Percentiles rank a stretch among this genome's conserved stretches.
These are phyloP conservation scores for Pythium myriotylum DNA, from an alignment of 352 stramenopile species.

Conservation along the genomic window DNA sequence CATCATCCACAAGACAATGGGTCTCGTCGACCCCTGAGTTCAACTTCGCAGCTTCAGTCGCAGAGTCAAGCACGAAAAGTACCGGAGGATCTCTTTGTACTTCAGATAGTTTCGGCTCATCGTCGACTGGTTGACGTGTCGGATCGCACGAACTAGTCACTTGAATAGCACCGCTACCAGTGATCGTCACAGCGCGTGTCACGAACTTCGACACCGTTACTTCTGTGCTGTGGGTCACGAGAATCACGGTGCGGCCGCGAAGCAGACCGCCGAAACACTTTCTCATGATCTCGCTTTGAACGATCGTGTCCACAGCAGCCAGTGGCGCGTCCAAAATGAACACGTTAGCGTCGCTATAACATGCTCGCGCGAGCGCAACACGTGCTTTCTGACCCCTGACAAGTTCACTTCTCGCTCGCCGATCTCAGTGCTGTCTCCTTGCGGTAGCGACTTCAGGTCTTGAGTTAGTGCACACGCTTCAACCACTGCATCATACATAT, in stretches of 20 bases:
- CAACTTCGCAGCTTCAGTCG: too few relatives aligned
- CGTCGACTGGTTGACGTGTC: too few relatives aligned
- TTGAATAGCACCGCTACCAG: too few relatives aligned
- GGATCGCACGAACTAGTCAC: too few relatives aligned
- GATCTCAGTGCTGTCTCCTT: constrained; percentile 69
- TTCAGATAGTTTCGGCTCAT: too few relatives aligned
- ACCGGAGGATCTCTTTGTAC: too few relatives aligned
- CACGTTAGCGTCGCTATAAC: constrained; percentile 52
- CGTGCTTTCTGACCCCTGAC: constrained; percentile 57
- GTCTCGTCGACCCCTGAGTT: neutral
- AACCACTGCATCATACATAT: constrained; percentile 43
- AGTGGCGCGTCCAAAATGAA: constrained; percentile 91
- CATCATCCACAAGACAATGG: constrained; percentile 19
- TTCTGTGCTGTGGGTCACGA: constrained; percentile 14
- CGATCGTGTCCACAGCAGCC: constrained; percentile 89
- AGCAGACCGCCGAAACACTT: constrained; percentile 20
- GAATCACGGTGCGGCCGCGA: constrained; percentile 10
- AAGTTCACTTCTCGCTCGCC: constrained; percentile 57
- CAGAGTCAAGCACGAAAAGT: too few relatives aligned
- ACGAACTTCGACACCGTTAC: constrained; percentile 13
- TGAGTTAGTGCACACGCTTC: constrained; percentile 50
- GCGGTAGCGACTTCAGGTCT: constrained; percentile 45
- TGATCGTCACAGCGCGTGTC: neutral
- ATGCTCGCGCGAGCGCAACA: constrained; percentile 51
- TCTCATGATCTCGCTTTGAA: constrained; percentile 83